phyloP scores from a whole-genome alignment of 257 asterid species.

The Vinca minor region DNA sequence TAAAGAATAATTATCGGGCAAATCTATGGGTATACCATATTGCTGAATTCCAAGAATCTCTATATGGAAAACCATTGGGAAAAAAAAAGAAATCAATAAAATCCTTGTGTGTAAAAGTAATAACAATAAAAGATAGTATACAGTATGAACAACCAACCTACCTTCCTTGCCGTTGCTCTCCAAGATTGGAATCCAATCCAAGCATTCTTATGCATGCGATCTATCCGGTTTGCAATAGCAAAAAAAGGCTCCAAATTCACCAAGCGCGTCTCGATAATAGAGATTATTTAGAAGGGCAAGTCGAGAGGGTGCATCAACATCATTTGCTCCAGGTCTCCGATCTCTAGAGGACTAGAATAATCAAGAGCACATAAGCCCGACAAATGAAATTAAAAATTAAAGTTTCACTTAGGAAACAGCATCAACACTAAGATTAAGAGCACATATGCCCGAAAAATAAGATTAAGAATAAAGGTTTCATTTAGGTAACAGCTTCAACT shows the following conservation, averaged over 20 bases:
- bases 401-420: too few species aligned
- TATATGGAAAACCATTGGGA: too few species aligned
- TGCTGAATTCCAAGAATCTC: too few species aligned
- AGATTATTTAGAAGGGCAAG: conserved; percentile 60
- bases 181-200: conserved; percentile 99
- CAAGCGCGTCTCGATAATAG: conserved; percentile 69
- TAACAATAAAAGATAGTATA: not conserved
- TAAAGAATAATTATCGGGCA: too few species aligned
- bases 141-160: conserved; percentile 20
- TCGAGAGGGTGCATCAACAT: conserved; percentile 78
- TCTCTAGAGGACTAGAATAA: conserved; percentile 61
- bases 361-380: conserved; percentile 17
- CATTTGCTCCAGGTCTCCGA: conserved; percentile 80
- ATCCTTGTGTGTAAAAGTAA: not conserved
- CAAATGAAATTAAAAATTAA: conserved; percentile 20
- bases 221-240: conserved; percentile 84
- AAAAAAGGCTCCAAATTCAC: conserved; percentile 89
- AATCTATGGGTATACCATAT: too few species aligned
- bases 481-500: too few species aligned
- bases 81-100: not conserved
- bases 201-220: conserved; percentile 86
- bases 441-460: too few species aligned
- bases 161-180: conserved; percentile 87
- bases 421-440: too few species aligned
- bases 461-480: too few species aligned